A percentile compares a stretch with the other conserved stretches of the same genome.
phyloP scores from a whole-genome alignment of 1,284 basidiomycete genomes.

The Volvariella surrecta region DNA sequence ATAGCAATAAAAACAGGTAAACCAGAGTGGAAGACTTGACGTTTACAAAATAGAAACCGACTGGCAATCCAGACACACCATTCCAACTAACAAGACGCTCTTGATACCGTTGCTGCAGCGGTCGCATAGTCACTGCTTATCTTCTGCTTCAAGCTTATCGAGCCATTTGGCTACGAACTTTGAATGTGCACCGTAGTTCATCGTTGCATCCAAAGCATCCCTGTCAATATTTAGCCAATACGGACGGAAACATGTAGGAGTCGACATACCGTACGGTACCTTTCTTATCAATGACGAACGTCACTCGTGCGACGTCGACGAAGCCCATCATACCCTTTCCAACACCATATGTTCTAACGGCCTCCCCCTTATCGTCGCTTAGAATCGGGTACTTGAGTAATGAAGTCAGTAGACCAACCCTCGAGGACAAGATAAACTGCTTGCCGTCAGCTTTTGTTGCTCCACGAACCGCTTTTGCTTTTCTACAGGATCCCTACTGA shows the following conservation, averaged over 20 bases:
- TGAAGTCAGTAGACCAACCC: neutral
- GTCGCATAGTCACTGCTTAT: too few relatives aligned
- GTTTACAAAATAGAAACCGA: too few relatives aligned
- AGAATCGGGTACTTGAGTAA: slow-evolving; percentile 57
- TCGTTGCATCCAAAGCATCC: slow-evolving; percentile 42
- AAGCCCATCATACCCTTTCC: slow-evolving; percentile 61
- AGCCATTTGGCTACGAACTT: slow-evolving; percentile 65
- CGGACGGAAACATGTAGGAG: neutral
- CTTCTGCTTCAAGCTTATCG: slow-evolving; percentile 37
- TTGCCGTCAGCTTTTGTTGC: slow-evolving; percentile 58
- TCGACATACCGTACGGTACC: slow-evolving; percentile 51
- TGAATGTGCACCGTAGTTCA: slow-evolving; percentile 55
- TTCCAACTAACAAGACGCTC: neutral
- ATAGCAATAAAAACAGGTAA: too few relatives aligned
- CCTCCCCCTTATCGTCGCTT: slow-evolving; percentile 57
- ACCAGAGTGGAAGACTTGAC: too few relatives aligned
- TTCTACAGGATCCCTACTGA: slow-evolving; percentile 61
- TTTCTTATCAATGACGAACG: slow-evolving; percentile 66
- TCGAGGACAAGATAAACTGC: slow-evolving; percentile 11
- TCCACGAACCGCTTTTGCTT: slow-evolving; percentile 70
- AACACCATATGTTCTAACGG: slow-evolving; percentile 54
- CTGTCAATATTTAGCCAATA: slow-evolving; percentile 22
- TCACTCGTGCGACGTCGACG: slow-evolving; percentile 50
- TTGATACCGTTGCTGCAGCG: too few relatives aligned
- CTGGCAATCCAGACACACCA: too few relatives aligned